phyloP scores from a whole-genome alignment of 352 stramenopile genomes.

The Phytophthora lateralis region DNA sequence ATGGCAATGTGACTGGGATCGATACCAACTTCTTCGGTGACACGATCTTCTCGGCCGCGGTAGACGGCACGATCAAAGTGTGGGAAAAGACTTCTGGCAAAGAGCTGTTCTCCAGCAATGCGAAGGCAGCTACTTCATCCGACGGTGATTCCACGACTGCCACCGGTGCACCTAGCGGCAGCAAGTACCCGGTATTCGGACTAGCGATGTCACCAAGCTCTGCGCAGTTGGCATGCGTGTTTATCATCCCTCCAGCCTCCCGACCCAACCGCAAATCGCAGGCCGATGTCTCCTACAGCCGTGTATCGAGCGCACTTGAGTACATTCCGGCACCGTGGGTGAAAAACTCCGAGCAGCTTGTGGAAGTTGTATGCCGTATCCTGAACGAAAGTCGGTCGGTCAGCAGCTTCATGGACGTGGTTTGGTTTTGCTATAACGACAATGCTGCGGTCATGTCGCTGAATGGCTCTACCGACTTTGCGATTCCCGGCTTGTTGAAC shows the following conservation, averaged over 20 bases:
- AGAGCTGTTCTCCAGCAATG: conserved; percentile 28
- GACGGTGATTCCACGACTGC: conserved; percentile 6
- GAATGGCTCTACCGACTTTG: conserved; percentile 51
- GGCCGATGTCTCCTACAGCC: conserved; percentile 84
- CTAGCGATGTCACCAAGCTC: conserved; percentile 75
- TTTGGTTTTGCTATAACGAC: conserved; percentile 84
- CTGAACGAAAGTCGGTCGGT: conserved; percentile 58
- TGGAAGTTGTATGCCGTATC: conserved; percentile 55
- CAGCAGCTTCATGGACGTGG: conserved; percentile 72
- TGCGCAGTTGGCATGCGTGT: conserved; percentile 65
- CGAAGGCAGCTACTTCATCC: conserved; percentile 4
- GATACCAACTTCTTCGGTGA: conserved; percentile 69
- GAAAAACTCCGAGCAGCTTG: conserved; percentile 44
- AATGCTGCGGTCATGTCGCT: conserved; percentile 61
- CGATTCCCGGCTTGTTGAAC: conserved; percentile 60
- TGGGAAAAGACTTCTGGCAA: conserved; percentile 60
- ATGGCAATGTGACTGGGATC: conserved; percentile 71
- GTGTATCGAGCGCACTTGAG: conserved; percentile 74
- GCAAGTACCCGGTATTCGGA: conserved; percentile 75
- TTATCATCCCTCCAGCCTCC: conserved; percentile 79
- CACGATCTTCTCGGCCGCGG: conserved; percentile 60
- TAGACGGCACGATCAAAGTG: conserved; percentile 66
- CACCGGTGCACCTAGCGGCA: conserved; percentile 9
- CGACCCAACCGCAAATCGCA: conserved; percentile 83
- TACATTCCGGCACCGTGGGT: conserved; percentile 69